Percentiles rank a stretch among this genome's conserved stretches.
Conservation (phyloP, 495 filamentous ascomycete genomes). For the Podospora fimiseda region DNA sequence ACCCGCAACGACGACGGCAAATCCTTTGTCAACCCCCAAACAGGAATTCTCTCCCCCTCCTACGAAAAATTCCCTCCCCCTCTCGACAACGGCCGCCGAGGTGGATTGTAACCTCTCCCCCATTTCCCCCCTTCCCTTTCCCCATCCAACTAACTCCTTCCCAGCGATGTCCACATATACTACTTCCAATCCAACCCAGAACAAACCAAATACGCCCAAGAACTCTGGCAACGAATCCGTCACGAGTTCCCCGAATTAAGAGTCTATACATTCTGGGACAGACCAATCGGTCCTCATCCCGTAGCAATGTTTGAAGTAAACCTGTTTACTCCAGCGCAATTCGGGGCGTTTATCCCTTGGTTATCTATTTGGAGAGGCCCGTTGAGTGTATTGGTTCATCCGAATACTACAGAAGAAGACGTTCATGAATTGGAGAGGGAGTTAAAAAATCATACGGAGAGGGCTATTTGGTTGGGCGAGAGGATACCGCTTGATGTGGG, state of each 20-base stretch:
- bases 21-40: constrained; percentile 53
- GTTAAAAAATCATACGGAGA: constrained; percentile 60
- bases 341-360: constrained; percentile 84
- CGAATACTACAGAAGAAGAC: constrained; percentile 56
- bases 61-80: constrained; percentile 62
- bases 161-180: constrained; percentile 75
- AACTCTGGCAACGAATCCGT: constrained; percentile 71
- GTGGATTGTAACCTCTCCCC: constrained; percentile 44
- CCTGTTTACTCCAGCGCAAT: constrained; percentile 75
- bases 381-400: constrained; percentile 71
- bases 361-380: constrained; percentile 77
- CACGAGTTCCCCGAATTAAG: constrained; percentile 84
- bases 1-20: constrained; percentile 63
- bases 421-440: constrained; percentile 36
- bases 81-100: constrained; percentile 51
- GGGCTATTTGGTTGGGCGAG: constrained; percentile 82
- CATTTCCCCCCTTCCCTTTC: neutral
- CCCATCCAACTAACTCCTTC: neutral
- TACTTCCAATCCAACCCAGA: constrained; percentile 58
- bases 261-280: constrained; percentile 71
- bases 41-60: constrained; percentile 51
- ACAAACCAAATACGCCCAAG: constrained; percentile 59
- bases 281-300: constrained; percentile 75
- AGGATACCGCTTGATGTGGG: constrained; percentile 60
- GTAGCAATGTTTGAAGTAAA: constrained; percentile 92